These are phyloP conservation scores for Drosera spatulata DNA, from an alignment of 179 eudicot species.

Conservation along the genomic window DNA sequence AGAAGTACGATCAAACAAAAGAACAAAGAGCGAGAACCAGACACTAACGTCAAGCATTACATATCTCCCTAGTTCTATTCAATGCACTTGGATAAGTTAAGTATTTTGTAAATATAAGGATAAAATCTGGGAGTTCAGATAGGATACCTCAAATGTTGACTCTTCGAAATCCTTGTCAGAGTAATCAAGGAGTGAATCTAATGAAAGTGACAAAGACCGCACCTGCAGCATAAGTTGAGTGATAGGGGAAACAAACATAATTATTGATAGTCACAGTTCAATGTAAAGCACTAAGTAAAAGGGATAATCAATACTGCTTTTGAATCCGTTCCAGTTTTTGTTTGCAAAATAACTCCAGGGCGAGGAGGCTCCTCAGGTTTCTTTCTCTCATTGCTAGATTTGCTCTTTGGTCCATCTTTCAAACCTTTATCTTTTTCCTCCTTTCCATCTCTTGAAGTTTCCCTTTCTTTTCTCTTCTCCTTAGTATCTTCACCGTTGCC, in stretches of 20 bases:
- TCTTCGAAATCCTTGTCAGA: conserved; percentile 81
- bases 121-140: conserved; percentile 2
- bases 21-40: neutral
- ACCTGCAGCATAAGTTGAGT: conserved; percentile 38
- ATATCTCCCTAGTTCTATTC: neutral
- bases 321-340: conserved; percentile 45
- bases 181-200: conserved; percentile 88
- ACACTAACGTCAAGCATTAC: neutral
- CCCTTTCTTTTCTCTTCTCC: conserved; percentile 42
- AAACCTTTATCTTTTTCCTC: conserved; percentile 45
- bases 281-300: neutral
- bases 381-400: conserved; percentile 50
- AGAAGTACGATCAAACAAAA: neutral
- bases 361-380: conserved; percentile 75
- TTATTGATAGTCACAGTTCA: neutral
- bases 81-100: too few species aligned
- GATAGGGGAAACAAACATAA: neutral
- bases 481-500: conserved; percentile 22
- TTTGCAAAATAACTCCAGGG: conserved; percentile 73
- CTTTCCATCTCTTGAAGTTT: conserved; percentile 34
- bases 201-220: conserved; percentile 71
- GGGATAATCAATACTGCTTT: conserved; percentile 31
- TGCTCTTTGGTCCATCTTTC: conserved; percentile 46
- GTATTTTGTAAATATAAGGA: neutral
- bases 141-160: conserved; percentile 78